Evolutionary conservation across 2,329 filamentous ascomycete genomes (phyloP), one percentile per base, ranked within the genome.

Genomic region (Fusarium stilboides): DNA sequence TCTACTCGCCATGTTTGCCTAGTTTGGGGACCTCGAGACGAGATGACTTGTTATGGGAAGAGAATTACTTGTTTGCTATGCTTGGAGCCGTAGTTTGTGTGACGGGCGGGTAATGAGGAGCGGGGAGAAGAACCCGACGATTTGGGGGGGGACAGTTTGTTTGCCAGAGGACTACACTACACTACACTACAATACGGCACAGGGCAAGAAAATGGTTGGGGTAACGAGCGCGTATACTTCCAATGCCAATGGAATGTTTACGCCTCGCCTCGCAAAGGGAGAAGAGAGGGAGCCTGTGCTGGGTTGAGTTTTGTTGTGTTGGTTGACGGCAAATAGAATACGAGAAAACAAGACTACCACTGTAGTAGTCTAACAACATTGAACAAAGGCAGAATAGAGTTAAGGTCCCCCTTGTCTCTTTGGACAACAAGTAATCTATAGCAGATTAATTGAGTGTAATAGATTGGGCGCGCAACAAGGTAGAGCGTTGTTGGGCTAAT

Each of bases 1-100:
- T 47, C 31, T 36, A 34, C 37, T 69, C 66, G 65, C 65, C 28
- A 44, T 46, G 53, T 64, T 70, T 68, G 26, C 57, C 62, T 54
- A 9, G 54, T 64, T 57, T 58, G 44, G 65, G 43, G 62, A 52
- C 47, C 9, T 65, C 36, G 40, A 66, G 44, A 56, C 65, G 65
- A 69, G 64, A 46, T 26, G 36, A 57, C 20, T 43, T 61, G 44
- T 20, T 40, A 36, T 31, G 57, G 36, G 28, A 47, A 33, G 44
- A 14, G 22, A 50, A 68, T 50, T 34, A 62, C 51, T 68, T 68
- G 65, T 69, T 69, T 66, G 56, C 53, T 52, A 69, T 69, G 66
- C 61, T 28, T 45, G 52, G 43, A 69, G 53, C 66, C 66, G 61
- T 20, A 52, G 52, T 58, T 66, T 69, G 66, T 69, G 66, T 52